Percentiles rank a stretch among this genome's conserved stretches.
phyloP scores from a whole-genome alignment of 257 asterid species.

The Solanum rostratum region DNA sequence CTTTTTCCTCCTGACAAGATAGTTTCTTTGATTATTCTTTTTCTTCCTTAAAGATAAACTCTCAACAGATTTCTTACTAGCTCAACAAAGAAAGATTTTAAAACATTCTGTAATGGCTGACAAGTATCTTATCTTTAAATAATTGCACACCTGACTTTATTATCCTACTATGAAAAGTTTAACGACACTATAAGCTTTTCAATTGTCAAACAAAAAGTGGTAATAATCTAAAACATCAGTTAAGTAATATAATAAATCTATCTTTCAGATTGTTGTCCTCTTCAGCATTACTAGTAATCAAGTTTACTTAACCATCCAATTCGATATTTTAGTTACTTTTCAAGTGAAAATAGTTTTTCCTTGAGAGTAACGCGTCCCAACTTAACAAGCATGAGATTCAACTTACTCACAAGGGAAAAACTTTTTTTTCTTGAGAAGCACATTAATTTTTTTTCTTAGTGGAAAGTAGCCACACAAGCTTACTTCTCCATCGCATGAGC shows the following conservation, averaged over 20 bases:
- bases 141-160: not conserved
- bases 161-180: not conserved
- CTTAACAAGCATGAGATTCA: conserved; percentile 46
- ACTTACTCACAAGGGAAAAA: conserved; percentile 44
- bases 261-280: not conserved
- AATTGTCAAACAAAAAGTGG: not conserved
- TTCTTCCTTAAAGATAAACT: no score
- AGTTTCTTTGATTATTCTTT: no score
- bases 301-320: not conserved
- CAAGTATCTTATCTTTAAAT: not conserved
- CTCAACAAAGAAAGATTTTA: no score
- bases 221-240: not conserved
- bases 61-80: no score
- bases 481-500: conserved; percentile 49
- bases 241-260: not conserved
- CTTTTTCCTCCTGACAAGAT: no score
- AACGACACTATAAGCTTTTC: not conserved
- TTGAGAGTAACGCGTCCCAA: conserved; percentile 54
- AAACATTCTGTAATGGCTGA: not conserved
- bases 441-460: conserved; percentile 44
- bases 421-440: conserved; percentile 47
- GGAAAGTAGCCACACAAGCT: conserved; percentile 61
- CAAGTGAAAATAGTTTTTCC: conserved; percentile 51
- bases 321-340: conserved; percentile 11
- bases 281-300: not conserved